Evolutionary conservation across 2,329 filamentous ascomycete species (phyloP).

Genomic region (Coniochaeta prunicola): DNA sequence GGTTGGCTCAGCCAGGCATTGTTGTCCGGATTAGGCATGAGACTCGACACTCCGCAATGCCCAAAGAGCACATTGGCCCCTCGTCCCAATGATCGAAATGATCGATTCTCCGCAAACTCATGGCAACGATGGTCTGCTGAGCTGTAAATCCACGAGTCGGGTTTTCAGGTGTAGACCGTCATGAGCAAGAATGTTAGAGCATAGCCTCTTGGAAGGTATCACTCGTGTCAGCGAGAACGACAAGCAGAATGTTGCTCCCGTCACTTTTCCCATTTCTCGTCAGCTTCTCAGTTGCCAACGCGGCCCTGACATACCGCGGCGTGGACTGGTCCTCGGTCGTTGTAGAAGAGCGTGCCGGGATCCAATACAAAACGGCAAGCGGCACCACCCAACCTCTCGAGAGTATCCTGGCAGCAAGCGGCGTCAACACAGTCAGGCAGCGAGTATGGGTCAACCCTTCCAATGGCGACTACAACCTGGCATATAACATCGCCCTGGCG

Average conservation of each 20-base stretch:
- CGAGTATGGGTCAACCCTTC: conserved; percentile 64
- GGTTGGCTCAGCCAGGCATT: not conserved
- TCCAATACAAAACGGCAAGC: conserved; percentile 49
- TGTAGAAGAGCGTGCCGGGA: conserved; percentile 54
- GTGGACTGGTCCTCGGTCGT: conserved; percentile 64
- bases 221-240: not conserved
- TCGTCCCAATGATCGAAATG: not conserved
- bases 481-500: conserved; percentile 64
- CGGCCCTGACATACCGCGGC: conserved; percentile 53
- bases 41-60: not conserved
- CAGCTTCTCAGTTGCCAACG: conserved; percentile 10
- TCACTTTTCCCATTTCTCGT: conserved; percentile 9
- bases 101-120: not conserved
- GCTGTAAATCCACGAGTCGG: conserved; percentile 10
- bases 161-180: not conserved
- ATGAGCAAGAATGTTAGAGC: not conserved
- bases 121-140: not conserved
- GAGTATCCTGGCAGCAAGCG: conserved; percentile 50
- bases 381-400: conserved; percentile 52
- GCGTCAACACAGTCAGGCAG: conserved; percentile 64
- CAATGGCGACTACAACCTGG: conserved; percentile 58
- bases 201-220: not conserved
- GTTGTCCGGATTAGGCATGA: not conserved
- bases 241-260: conserved; percentile 8
- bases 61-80: not conserved